phyloP scores from a whole-genome alignment of 768 basidiomycete species.

The Psilocybe cubensis region DNA sequence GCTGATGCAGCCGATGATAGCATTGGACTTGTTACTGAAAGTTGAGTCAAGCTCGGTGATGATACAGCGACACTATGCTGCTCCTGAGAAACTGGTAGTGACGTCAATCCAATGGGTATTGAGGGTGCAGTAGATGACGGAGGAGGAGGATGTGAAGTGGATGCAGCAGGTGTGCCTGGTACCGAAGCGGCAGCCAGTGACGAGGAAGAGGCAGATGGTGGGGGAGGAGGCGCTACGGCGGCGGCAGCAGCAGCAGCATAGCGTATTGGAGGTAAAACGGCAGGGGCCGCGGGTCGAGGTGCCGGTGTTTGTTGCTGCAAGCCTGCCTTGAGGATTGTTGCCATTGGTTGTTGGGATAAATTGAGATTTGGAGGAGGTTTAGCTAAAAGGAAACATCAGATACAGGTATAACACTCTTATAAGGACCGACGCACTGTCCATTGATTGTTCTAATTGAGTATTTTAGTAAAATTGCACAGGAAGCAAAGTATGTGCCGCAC shows the following conservation, averaged over 20 bases:
- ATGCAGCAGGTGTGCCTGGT: slow-evolving; percentile 25
- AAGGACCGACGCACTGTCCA: slow-evolving; percentile 57
- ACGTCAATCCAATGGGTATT: slow-evolving; percentile 38
- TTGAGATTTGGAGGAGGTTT: slow-evolving; percentile 84
- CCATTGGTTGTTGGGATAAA: slow-evolving; percentile 78
- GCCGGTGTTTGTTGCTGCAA: slow-evolving; percentile 53
- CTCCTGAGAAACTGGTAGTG: slow-evolving; percentile 36
- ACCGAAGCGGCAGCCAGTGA: slow-evolving; percentile 48
- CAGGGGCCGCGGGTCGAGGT: slow-evolving; percentile 52
- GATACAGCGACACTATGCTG: slow-evolving; percentile 53
- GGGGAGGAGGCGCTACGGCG: slow-evolving; percentile 41
- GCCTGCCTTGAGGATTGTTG: slow-evolving; percentile 75
- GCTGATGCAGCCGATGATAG: slow-evolving; percentile 74
- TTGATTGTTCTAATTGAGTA: slow-evolving; percentile 60
- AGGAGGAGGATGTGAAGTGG: slow-evolving; percentile 32
- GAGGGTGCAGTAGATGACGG: slow-evolving; percentile 37
- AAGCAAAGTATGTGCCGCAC: slow-evolving; percentile 30
- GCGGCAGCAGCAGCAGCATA: slow-evolving; percentile 92
- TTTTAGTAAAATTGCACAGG: slow-evolving; percentile 15
- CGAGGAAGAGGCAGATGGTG: slow-evolving; percentile 38
- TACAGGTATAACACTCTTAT: background rate
- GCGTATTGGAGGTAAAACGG: slow-evolving; percentile 75
- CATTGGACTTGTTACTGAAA: slow-evolving; percentile 81
- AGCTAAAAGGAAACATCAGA: slow-evolving; percentile 32
- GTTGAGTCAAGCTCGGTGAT: slow-evolving; percentile 87